Evolutionary conservation across 176 grass and related monocot species (phyloP).

Genomic region (Thinopyrum elongatum): DNA sequence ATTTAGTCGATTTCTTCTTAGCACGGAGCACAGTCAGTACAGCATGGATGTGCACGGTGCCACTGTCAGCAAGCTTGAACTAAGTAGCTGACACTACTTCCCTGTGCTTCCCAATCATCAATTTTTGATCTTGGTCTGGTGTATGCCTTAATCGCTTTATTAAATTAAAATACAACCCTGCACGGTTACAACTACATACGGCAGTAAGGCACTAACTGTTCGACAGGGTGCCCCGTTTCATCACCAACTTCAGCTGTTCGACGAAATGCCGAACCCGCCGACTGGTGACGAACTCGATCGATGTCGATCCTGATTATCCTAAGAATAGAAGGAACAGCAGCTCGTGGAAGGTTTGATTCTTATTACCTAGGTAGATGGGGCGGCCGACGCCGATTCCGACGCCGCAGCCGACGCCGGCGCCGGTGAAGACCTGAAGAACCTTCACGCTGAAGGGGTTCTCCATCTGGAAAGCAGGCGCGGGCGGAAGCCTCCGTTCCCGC

Average conservation of each 20-base stretch:
- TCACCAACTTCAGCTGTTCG: background rate
- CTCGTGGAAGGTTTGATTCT: background rate
- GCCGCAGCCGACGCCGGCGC: conserved; percentile 82
- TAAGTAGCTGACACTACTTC: background rate
- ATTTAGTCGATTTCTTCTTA: background rate
- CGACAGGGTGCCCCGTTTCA: conserved; percentile 6
- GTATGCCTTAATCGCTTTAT: background rate
- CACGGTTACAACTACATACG: background rate
- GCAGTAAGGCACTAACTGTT: background rate
- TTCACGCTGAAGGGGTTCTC: conserved; percentile 92
- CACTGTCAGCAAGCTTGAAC: conserved; percentile 4
- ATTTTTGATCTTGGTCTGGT: background rate
- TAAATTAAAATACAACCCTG: background rate
- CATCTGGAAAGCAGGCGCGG: conserved; percentile 36
- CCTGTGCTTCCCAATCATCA: background rate
- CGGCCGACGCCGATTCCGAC: conserved; percentile 76
- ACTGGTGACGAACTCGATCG: background rate
- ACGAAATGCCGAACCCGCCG: conserved; percentile 1
- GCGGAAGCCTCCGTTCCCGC: conserved; percentile 43
- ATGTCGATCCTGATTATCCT: background rate
- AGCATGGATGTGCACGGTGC: background rate
- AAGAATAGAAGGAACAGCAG: background rate
- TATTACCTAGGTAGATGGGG: conserved; percentile 76
- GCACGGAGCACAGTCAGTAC: background rate
- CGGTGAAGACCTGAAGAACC: conserved; percentile 83